Percentiles rank a stretch among this genome's conserved stretches.
phyloP scores from a whole-genome alignment of 257 asterid genomes.

The Thymus quinquecostatus region DNA sequence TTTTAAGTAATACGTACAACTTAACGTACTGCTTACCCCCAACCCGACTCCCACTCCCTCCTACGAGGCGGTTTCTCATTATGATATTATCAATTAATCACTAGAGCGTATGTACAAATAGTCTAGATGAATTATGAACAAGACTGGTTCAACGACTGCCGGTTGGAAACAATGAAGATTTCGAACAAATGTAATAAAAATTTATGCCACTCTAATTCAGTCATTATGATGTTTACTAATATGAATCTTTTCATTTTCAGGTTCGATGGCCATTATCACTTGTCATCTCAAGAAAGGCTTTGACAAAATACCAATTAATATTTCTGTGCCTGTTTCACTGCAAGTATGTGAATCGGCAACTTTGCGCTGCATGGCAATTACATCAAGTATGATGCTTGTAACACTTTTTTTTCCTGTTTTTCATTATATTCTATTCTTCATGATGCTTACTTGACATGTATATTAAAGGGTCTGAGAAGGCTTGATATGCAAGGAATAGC shows the following conservation, averaged over 20 bases:
- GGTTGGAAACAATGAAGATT: conserved; percentile 4
- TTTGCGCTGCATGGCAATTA: conserved; percentile 96
- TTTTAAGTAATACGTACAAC: no score
- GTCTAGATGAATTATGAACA: conserved; percentile 1
- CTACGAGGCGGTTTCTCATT: neutral
- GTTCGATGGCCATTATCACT: conserved; percentile 95
- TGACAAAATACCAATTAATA: conserved; percentile 88
- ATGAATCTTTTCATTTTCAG: conserved; percentile 48
- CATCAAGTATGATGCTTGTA: conserved; percentile 64
- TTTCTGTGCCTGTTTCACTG: conserved; percentile 90
- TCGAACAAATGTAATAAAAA: neutral
- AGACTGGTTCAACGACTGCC: conserved; percentile 11
- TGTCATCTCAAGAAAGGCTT: conserved; percentile 86
- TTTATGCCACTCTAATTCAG: neutral
- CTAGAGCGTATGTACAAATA: neutral
- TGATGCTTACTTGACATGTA: conserved; percentile 28
- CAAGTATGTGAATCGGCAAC: conserved; percentile 96
- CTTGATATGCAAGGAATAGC: conserved; percentile 96
- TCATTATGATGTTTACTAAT: conserved; percentile 19
- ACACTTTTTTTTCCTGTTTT: conserved; percentile 5
- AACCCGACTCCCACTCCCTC: no score
- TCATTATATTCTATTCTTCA: conserved; percentile 17
- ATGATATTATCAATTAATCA: conserved; percentile 11
- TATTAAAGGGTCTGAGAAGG: conserved; percentile 78
- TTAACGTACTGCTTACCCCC: no score